These are phyloP conservation scores for Kluyveromyces aestuarii DNA, from an alignment of 805 yeast species.

Conservation along the genomic window DNA sequence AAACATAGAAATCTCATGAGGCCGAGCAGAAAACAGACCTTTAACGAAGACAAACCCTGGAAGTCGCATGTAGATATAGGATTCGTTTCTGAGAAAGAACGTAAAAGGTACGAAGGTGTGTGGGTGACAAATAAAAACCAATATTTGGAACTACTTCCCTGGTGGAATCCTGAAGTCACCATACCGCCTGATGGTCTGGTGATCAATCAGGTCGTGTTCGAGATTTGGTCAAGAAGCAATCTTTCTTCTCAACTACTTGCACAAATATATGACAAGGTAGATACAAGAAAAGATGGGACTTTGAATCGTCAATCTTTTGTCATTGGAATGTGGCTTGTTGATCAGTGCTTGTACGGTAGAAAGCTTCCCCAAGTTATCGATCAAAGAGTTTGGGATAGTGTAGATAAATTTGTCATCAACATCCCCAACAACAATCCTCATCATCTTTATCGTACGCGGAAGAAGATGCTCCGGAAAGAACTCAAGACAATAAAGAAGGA, in stretches of 20 bases:
- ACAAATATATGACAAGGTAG: slow-evolving; percentile 67
- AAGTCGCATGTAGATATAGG: slow-evolving; percentile 63
- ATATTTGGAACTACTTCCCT: slow-evolving; percentile 36
- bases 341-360: slow-evolving; percentile 89
- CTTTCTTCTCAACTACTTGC: slow-evolving; percentile 52
- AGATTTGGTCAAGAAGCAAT: slow-evolving; percentile 73
- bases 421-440: slow-evolving; percentile 6
- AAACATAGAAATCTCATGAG: slow-evolving; percentile 4
- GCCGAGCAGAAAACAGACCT: slow-evolving; percentile 30
- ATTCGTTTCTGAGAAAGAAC: slow-evolving; percentile 51
- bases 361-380: slow-evolving; percentile 70
- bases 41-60: slow-evolving; percentile 92
- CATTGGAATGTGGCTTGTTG: slow-evolving; percentile 97
- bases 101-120: slow-evolving; percentile 84
- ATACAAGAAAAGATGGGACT: slow-evolving; percentile 57
- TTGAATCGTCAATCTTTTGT: slow-evolving; percentile 73
- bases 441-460: slow-evolving; percentile 10
- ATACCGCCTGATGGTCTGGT: slow-evolving; percentile 28
- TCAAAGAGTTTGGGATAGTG: slow-evolving; percentile 73
- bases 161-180: slow-evolving; percentile 18
- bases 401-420: slow-evolving; percentile 28
- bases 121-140: slow-evolving; percentile 85
- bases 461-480: slow-evolving; percentile 19
- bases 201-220: slow-evolving; percentile 48
- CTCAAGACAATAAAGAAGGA: slow-evolving; percentile 18